Percentiles rank a stretch among this genome's conserved stretches.
phyloP scores from a whole-genome alignment of 106 monocot genomes.

The Dactylorhiza incarnata region DNA sequence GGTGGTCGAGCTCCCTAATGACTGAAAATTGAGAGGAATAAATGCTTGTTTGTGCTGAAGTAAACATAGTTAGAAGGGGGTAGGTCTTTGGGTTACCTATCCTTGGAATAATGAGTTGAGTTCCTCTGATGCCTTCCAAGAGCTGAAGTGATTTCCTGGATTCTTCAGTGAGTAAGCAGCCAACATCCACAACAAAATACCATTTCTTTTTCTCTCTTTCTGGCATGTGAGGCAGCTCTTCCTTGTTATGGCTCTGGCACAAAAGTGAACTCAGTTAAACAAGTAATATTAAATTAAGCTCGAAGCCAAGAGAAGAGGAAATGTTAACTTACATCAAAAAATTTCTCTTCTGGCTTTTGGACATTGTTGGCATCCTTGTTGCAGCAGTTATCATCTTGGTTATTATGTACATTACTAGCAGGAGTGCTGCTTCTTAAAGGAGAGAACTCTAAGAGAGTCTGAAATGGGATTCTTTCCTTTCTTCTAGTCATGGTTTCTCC shows the following conservation, averaged over 20 bases:
- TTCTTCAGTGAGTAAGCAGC: slow-evolving; percentile 63
- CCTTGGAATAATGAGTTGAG: slow-evolving; percentile 74
- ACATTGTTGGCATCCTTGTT: background rate
- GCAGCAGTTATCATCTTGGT: background rate
- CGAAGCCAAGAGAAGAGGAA: background rate
- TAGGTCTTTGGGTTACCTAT: slow-evolving; percentile 39
- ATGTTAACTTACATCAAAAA: background rate
- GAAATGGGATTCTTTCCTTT: slow-evolving; percentile 35
- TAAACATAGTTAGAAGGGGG: background rate
- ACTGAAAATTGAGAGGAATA: slow-evolving; percentile 7
- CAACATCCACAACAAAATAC: slow-evolving; percentile 70
- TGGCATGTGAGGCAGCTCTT: slow-evolving; percentile 8
- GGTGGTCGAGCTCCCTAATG: slow-evolving; percentile 30
- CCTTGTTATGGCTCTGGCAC: slow-evolving; percentile 14
- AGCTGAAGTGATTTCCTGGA: slow-evolving; percentile 71
- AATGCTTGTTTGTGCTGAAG: background rate
- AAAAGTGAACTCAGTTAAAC: slow-evolving; percentile 1
- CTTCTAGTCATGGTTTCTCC: slow-evolving; percentile 17
- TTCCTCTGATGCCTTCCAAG: slow-evolving; percentile 77
- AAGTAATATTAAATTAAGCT: background rate
- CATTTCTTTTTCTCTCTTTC: slow-evolving; percentile 47
- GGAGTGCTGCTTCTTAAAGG: slow-evolving; percentile 14
- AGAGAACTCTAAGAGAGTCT: slow-evolving; percentile 20
- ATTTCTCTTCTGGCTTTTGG: background rate
- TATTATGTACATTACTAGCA: background rate